Percentiles rank a stretch among this genome's conserved stretches.
phyloP scores from a whole-genome alignment of 2,329 filamentous ascomycete genomes.

The Dactylellina sp. region DNA sequence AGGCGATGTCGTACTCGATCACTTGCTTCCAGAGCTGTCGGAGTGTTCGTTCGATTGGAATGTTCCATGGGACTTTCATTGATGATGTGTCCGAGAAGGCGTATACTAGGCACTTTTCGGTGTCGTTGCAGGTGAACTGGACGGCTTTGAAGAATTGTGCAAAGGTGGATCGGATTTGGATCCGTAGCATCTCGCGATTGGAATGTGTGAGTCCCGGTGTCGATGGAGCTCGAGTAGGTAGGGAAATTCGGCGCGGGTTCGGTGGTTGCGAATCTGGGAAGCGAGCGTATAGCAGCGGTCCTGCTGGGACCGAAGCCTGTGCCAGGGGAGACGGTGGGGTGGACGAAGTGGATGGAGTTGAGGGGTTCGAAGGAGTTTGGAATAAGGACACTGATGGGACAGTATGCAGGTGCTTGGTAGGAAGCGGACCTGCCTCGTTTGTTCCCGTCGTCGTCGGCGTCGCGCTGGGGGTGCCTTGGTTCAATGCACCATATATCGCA shows the following conservation, averaged over 20 bases:
- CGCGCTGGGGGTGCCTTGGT: conserved; percentile 6
- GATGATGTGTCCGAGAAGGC: conserved; percentile 35
- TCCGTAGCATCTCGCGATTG: conserved; percentile 30
- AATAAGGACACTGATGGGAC: conserved; percentile 49
- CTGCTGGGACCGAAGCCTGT: conserved; percentile 1
- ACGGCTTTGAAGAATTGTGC: conserved; percentile 51
- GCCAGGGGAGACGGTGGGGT: conserved; percentile 13
- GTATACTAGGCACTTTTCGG: conserved; percentile 53
- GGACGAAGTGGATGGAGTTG: conserved; percentile 24
- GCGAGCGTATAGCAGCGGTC: conserved; percentile 37
- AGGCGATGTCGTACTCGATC: conserved; percentile 45
- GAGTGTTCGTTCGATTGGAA: conserved; percentile 46
- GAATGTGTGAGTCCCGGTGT: conserved; percentile 47
- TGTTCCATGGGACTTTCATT: conserved; percentile 53
- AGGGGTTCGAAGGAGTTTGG: conserved; percentile 29
- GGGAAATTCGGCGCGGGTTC: conserved; percentile 41
- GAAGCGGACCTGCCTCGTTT: conserved; percentile 29
- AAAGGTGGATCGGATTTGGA: conserved; percentile 40
- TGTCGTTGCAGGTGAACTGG: conserved; percentile 47
- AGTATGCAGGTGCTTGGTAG: conserved; percentile 37
- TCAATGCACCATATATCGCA: conserved; percentile 37
- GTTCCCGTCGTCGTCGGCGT: conserved; percentile 1
- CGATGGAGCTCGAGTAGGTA: conserved; percentile 36
- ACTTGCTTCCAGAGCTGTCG: conserved; percentile 53
- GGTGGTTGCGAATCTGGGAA: conserved; percentile 37